Conservation (phyloP, 768 basidiomycete species). For the Clavulina sp. region DNA sequence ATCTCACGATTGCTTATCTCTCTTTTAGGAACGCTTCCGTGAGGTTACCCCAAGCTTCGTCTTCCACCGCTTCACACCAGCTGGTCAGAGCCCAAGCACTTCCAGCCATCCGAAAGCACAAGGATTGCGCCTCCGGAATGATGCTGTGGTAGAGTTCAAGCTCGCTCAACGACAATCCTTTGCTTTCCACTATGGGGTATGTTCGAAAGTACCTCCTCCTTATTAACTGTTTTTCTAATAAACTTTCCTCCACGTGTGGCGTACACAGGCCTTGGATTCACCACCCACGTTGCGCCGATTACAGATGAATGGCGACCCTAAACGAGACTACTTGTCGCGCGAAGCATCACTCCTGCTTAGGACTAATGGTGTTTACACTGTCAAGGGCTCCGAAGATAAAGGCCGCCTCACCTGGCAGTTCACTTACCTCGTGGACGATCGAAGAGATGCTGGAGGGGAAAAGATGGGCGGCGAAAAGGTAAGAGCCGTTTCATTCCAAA, state of each 20-base stretch:
- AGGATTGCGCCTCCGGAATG: neutral
- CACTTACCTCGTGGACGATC: slow-evolving; percentile 58
- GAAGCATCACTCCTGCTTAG: slow-evolving; percentile 56
- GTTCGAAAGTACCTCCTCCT: no score
- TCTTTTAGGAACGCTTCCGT: slow-evolving; percentile 46
- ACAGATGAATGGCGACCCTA: slow-evolving; percentile 46
- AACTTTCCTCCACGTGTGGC: neutral
- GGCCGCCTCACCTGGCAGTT: slow-evolving; percentile 53
- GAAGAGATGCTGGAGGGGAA: slow-evolving; percentile 29
- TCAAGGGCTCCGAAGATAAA: slow-evolving; percentile 44
- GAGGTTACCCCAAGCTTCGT: slow-evolving; percentile 40
- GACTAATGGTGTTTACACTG: slow-evolving; percentile 55
- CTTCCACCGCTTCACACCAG: slow-evolving; percentile 33
- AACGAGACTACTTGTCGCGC: slow-evolving; percentile 56
- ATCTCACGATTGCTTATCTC: neutral
- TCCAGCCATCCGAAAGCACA: neutral
- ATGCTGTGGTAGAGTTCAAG: slow-evolving; percentile 45
- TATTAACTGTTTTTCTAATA: slow-evolving; percentile 10
- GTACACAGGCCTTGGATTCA: slow-evolving; percentile 16
- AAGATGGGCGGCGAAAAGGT: slow-evolving; percentile 48
- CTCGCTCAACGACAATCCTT: slow-evolving; percentile 41
- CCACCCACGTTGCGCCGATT: slow-evolving; percentile 55
- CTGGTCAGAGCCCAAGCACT: slow-evolving; percentile 5
- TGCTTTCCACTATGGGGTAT: slow-evolving; percentile 53
- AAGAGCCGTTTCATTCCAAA: neutral